Percentiles rank a stretch among this genome's conserved stretches.
Evolutionary conservation across 169 alveolate species (phyloP).

Genomic region (Plasmodium yoelii): DNA sequence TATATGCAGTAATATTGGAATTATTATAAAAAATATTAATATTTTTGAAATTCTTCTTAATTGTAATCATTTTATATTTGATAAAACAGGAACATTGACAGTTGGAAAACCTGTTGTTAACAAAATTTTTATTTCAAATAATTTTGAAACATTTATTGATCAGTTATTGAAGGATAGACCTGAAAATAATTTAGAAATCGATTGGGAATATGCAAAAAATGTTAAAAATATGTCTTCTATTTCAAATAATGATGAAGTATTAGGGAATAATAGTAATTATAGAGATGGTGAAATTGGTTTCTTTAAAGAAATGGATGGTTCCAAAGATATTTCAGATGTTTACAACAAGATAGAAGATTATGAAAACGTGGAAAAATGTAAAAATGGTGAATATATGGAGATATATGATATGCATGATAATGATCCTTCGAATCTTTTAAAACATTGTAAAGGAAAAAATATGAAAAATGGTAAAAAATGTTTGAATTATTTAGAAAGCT

Average conservation of each 20-base stretch:
- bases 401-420: background rate
- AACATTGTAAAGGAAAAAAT: background rate
- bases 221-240: background rate
- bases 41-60: conserved; percentile 54
- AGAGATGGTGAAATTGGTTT: no score
- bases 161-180: conserved; percentile 34
- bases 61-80: conserved; percentile 74
- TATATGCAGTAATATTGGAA: conserved; percentile 67
- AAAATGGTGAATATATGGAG: background rate
- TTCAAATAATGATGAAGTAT: background rate
- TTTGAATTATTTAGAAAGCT: conserved; percentile 47
- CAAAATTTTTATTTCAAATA: conserved; percentile 44
- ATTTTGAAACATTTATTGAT: conserved; percentile 49
- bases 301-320: no score
- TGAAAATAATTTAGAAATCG: conserved; percentile 13
- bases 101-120: conserved; percentile 74
- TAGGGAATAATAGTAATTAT: background rate
- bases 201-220: background rate
- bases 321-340: background rate
- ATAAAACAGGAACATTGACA: conserved; percentile 73
- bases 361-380: background rate
- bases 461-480: background rate
- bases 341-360: background rate
- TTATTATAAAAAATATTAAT: conserved; percentile 66
- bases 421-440: background rate